Base-by-base conservation (phyloP, 1,284 basidiomycete species). In the Rhodotorula sp. region DNA sequence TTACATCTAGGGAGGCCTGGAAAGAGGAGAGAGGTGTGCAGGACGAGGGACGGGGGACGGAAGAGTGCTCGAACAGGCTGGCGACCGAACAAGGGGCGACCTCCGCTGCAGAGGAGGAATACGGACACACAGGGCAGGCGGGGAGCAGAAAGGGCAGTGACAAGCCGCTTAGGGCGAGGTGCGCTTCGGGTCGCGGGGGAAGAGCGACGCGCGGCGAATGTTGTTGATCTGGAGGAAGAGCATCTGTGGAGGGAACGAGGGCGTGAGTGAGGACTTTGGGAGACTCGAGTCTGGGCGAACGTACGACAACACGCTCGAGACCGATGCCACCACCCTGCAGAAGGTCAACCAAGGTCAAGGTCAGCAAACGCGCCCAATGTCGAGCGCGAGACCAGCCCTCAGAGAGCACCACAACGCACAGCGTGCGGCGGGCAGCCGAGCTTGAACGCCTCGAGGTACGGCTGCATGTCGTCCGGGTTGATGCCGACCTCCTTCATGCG, bases 401-500 rank as follows among this genome's bases (percentile, higher is more conserved):
- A 34, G 25, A 27, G 19, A 45, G 56, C 16, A 23, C 9, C 16
- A 23, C 9, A 17, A 66, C 70, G n/a, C 48, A 72, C 86, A 19
- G 84, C 86, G 78, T 87, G 86, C 41, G 96, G 95, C 10, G 94
- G 88, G 77, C 93, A 95, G 59, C 95, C 96, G 80, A 97, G 86
- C 76, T 89, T 88, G 88, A 99, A 99, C 9, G 90, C 93, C 80
- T 98, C 93, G 65, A 99, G 83, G 82, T 99, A 99, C 85, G 86
- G 65, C 83, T 84, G 76, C 82, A 83, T 94, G 96, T 97, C 81
- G 13, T 77, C 72, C 48, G 77, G 77, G 64, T 79, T 74, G 72
- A 79, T 78, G 3, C 77, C 77, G 61, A 70, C 75, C 27, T 50
- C 56, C 64, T 69, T 68, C 74, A 79, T 79, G 54, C 75, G 64